phyloP scores from a whole-genome alignment of 208 protist genomes.

The Wallacemonas rigidus region DNA sequence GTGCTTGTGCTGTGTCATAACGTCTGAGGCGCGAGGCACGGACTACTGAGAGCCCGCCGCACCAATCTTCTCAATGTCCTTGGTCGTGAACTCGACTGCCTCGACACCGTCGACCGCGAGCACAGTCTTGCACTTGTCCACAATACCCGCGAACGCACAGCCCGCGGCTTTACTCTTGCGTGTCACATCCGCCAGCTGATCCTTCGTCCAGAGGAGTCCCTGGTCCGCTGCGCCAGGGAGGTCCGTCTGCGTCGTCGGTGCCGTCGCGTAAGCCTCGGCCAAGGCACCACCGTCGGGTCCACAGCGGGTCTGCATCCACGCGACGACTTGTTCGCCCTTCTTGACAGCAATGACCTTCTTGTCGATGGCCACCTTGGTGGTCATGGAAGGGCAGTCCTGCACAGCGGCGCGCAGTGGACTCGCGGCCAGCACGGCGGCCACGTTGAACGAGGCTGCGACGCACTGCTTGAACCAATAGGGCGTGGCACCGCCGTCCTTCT shows the following conservation, averaged over 20 bases:
- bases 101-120: conserved; percentile 42
- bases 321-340: conserved; percentile 31
- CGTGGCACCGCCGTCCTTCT: conserved; percentile 41
- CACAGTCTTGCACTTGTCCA: conserved; percentile 21
- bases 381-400: conserved; percentile 38
- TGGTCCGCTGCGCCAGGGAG: conserved; percentile 23
- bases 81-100: conserved; percentile 50
- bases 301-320: conserved; percentile 58
- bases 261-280: conserved; percentile 32
- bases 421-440: conserved; percentile 48
- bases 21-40: neutral
- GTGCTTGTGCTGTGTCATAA: neutral
- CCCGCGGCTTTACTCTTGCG: conserved; percentile 36
- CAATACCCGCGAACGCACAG: conserved; percentile 28
- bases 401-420: conserved; percentile 50
- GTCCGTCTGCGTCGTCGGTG: conserved; percentile 29
- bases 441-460: conserved; percentile 70
- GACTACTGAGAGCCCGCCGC: conserved; percentile 27
- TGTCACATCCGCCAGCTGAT: conserved; percentile 49
- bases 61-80: conserved; percentile 54
- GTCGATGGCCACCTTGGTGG: conserved; percentile 36
- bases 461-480: conserved; percentile 62
- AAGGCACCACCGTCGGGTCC: conserved; percentile 28
- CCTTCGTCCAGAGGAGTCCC: conserved; percentile 71
- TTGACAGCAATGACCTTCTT: conserved; percentile 65